A percentile compares a stretch with the other conserved stretches of the same genome.
Evolutionary conservation across 257 asterid genomes (phyloP).

Genomic region (Haberlea rhodopensis): DNA sequence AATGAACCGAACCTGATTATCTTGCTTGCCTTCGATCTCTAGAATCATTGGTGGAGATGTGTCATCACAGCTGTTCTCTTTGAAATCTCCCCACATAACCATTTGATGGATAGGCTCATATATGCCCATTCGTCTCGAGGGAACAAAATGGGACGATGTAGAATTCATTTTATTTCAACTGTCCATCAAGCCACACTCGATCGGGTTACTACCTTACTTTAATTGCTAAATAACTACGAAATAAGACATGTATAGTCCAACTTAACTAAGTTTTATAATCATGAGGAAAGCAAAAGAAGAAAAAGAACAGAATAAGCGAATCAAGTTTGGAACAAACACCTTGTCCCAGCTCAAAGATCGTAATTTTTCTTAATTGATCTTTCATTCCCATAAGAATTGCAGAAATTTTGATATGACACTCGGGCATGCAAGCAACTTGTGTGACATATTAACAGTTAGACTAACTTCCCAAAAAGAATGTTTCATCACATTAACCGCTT

Average conservation of each 20-base stretch:
- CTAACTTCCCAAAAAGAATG: no score
- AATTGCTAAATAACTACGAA: not conserved
- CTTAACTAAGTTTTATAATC: not conserved
- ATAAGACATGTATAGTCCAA: not conserved
- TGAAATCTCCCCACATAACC: constrained; percentile 77
- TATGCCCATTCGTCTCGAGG: constrained; percentile 75
- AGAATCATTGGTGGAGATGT: constrained; percentile 49
- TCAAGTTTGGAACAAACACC: not conserved
- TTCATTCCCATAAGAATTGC: not conserved
- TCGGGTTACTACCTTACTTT: not conserved
- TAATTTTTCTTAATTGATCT: no score
- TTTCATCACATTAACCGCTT: no score
- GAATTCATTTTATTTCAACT: constrained; percentile 57
- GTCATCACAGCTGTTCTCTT: constrained; percentile 43
- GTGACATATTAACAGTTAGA: no score
- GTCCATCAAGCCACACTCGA: constrained; percentile 12
- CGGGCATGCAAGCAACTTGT: not conserved
- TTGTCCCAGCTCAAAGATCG: not conserved
- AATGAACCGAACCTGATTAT: constrained; percentile 49
- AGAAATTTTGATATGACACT: not conserved
- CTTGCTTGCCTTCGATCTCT: constrained; percentile 50
- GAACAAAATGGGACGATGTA: constrained; percentile 64
- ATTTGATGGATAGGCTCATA: constrained; percentile 70
- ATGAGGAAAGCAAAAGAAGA: not conserved
- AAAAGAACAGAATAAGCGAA: no score